phyloP scores from a whole-genome alignment of 2,329 filamentous ascomycete genomes.

The Monilinia fructicola region DNA sequence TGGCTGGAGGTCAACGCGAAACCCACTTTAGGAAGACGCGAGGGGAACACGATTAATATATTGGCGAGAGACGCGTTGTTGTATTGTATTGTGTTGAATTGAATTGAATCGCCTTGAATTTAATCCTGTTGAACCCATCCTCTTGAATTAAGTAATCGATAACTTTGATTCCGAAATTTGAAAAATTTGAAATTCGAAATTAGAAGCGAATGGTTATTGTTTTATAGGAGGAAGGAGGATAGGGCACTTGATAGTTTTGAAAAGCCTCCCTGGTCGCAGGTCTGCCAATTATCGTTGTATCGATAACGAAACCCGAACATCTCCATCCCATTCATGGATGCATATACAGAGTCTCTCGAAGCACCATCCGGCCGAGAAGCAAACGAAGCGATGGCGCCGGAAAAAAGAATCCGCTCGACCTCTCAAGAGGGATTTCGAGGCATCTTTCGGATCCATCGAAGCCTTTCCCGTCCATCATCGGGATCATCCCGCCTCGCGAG shows the following conservation, averaged over 20 bases:
- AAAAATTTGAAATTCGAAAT: too few relatives aligned
- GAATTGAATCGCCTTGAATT: too few relatives aligned
- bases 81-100: neutral
- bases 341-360: neutral
- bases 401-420: slow-evolving; percentile 19
- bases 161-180: too few relatives aligned
- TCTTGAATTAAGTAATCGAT: too few relatives aligned
- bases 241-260: too few relatives aligned
- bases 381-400: slow-evolving; percentile 8
- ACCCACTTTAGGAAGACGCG: slow-evolving; percentile 15
- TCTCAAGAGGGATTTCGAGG: slow-evolving; percentile 28
- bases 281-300: too few relatives aligned
- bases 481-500: neutral
- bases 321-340: too few relatives aligned
- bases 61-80: neutral
- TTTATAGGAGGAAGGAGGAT: too few relatives aligned
- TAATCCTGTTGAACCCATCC: too few relatives aligned
- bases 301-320: too few relatives aligned
- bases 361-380: neutral
- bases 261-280: too few relatives aligned
- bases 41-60: neutral
- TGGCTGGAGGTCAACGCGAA: neutral
- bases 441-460: slow-evolving; percentile 11
- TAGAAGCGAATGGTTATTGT: too few relatives aligned
- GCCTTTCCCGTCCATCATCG: slow-evolving; percentile 2